Evolutionary conservation across 257 asterid genomes (phyloP), one percentile per base, ranked within the genome.

Genomic region (Salvia hispanica): DNA sequence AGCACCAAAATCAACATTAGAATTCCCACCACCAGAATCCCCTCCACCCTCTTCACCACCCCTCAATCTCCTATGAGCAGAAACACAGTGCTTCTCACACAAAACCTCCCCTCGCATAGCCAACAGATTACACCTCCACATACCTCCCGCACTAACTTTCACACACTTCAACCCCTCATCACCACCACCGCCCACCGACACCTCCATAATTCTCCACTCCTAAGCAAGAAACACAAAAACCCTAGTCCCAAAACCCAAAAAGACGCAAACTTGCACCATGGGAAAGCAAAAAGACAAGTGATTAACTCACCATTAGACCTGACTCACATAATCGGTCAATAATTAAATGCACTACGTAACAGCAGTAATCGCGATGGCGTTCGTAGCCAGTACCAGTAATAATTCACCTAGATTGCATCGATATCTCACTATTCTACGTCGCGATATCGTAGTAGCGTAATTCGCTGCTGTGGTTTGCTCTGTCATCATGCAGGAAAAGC

Each of bases 81-180:
- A 28, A 44, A 10, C 7, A 13, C 3, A 50, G 53, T 77, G 82
- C 15, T 51, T 69, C 72, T 63, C 72, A 42, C 85, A 81, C 18
- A 81, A 15, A 11, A 66, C 31, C 18, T 68, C 53, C 1, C 84
- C 84, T 10, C 46, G 62, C 72, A 71, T 7, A 21, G 84, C 87
- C 59, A 52, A 12, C 15, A 61, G 25, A 63, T 74, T 59, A 40
- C 82, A 73, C 9, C 74, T 71, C 82, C 78, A 70, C 74, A 5
- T 37, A 13, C 84, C 80, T 4, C 75, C 72, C 6, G 52, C 69
- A 31, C 59, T 40, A 5, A 66, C 0, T 52, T 69, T 64, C 65
- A 36, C 15, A 64, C 84, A 79, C 51, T 18, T 64, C 69, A 50
- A 33, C 44, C 72, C 64, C 21, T 68, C 76, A 47, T 15, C 76